A percentile compares a stretch with the other conserved stretches of the same genome.
phyloP scores from a whole-genome alignment of 1,284 basidiomycete species.

The Amylostereum areolatum region DNA sequence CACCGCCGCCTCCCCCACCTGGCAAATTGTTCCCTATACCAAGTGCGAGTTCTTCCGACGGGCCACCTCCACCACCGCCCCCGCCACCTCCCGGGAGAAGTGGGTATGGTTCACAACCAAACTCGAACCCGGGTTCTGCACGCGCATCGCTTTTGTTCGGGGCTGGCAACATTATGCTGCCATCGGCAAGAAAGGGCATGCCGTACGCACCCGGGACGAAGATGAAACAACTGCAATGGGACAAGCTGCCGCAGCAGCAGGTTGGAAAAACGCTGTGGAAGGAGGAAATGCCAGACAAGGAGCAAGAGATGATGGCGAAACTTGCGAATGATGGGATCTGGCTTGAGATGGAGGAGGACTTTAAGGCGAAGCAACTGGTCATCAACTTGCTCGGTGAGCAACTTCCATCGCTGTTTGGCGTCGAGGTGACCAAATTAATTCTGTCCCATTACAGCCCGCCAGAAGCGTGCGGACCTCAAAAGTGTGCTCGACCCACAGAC shows the following conservation, averaged over 20 bases:
- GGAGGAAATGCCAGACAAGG: constrained; percentile 61
- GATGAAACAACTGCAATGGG: constrained; percentile 99
- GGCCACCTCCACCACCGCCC: constrained; percentile 41
- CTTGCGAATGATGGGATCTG: constrained; percentile 84
- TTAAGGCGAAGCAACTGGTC: constrained; percentile 94
- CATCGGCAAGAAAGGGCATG: constrained; percentile 78
- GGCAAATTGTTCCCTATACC: constrained; percentile 15
- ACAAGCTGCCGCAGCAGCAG: constrained; percentile 86
- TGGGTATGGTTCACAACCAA: constrained; percentile 35
- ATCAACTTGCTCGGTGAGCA: constrained; percentile 70
- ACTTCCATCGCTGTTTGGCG: constrained; percentile 3
- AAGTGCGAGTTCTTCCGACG: constrained; percentile 15
- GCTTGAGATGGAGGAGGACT: constrained; percentile 96
- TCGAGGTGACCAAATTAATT: neutral
- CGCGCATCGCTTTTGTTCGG: constrained; percentile 59
- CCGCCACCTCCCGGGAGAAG: constrained; percentile 28
- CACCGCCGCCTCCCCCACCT: constrained; percentile 30
- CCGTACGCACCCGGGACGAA: constrained; percentile 80
- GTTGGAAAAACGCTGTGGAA: constrained; percentile 84
- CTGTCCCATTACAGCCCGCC: constrained; percentile 44
- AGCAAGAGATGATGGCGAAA: constrained; percentile 74
- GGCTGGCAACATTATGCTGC: constrained; percentile 46
- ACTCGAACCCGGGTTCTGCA: constrained; percentile 43
- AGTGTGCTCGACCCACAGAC: constrained; percentile 89
- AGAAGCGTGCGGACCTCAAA: constrained; percentile 80